Conservation (phyloP, 2,329 filamentous ascomycete genomes). For the Simplicillium sp. region DNA sequence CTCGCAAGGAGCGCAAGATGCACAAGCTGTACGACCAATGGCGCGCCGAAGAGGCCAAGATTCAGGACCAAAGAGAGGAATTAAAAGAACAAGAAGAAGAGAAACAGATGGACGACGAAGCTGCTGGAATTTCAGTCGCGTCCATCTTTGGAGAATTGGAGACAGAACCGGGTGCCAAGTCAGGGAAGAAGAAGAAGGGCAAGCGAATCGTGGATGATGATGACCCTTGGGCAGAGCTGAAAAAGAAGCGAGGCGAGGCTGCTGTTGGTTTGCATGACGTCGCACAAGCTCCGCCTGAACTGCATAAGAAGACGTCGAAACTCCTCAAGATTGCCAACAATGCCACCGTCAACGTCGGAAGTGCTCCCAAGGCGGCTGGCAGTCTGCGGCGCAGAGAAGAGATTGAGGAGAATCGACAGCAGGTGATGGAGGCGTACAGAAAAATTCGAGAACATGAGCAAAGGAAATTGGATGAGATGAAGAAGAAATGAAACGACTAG, state of each 20-base stretch:
- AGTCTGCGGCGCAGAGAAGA: slow-evolving; percentile 29
- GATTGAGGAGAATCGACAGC: slow-evolving; percentile 22
- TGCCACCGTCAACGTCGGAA: slow-evolving; percentile 23
- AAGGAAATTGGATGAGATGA: slow-evolving; percentile 16
- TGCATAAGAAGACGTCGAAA: slow-evolving; percentile 39
- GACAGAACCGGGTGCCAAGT: slow-evolving; percentile 22
- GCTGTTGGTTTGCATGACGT: slow-evolving; percentile 46
- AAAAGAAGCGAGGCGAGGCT: slow-evolving; percentile 51
- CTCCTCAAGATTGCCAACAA: slow-evolving; percentile 22
- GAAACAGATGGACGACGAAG: slow-evolving; percentile 50
- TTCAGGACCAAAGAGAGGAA: slow-evolving; percentile 55
- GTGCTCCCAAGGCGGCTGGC: slow-evolving; percentile 27
- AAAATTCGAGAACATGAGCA: slow-evolving; percentile 27
- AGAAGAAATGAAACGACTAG: not conserved
- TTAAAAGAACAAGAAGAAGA: slow-evolving; percentile 56
- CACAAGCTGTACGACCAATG: slow-evolving; percentile 73
- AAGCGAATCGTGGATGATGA: slow-evolving; percentile 46
- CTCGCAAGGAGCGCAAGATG: slow-evolving; percentile 78
- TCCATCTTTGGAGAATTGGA: slow-evolving; percentile 32
- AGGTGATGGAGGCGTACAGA: slow-evolving; percentile 28
- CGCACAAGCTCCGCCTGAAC: slow-evolving; percentile 65
- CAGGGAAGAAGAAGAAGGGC: slow-evolving; percentile 26
- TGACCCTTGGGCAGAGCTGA: slow-evolving; percentile 71
- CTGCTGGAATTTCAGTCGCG: slow-evolving; percentile 37
- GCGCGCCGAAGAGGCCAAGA: slow-evolving; percentile 55